These are phyloP conservation scores for Mucor irregularis DNA, from an alignment of 371 early-diverging fungal genomes.

Conservation along the genomic window DNA sequence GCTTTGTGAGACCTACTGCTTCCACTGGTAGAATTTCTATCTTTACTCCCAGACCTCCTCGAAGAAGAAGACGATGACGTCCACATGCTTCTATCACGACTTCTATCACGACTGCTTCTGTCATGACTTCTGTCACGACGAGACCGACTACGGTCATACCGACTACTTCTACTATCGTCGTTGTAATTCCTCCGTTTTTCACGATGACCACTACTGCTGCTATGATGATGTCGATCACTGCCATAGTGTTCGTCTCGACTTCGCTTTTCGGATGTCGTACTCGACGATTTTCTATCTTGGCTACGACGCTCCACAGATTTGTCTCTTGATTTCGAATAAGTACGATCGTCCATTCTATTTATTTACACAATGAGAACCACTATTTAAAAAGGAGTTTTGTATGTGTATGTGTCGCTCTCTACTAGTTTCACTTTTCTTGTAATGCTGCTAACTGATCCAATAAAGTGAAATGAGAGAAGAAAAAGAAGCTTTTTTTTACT, in stretches of 20 bases:
- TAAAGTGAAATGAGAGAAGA: no score
- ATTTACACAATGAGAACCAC: no score
- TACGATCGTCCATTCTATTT: constrained; percentile 28
- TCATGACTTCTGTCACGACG: constrained; percentile 14
- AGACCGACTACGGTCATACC: constrained; percentile 9
- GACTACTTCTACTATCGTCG: constrained; percentile 12
- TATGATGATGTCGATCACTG: constrained; percentile 14
- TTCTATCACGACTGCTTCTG: constrained; percentile 7
- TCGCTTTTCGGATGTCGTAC: constrained; percentile 26
- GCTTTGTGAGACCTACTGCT: constrained; percentile 2
- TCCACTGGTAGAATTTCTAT: not conserved
- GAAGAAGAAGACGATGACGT: constrained; percentile 12
- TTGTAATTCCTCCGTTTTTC: constrained; percentile 27
- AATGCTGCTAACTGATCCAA: no score
- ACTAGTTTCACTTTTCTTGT: no score
- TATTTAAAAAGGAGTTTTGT: no score
- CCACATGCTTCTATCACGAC: no score
- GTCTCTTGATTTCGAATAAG: constrained; percentile 21
- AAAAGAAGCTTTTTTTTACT: no score
- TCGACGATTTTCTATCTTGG: constrained; percentile 8
- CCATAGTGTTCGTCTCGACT: constrained; percentile 26
- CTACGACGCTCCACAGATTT: constrained; percentile 18
- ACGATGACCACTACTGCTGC: constrained; percentile 17
- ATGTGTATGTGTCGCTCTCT: no score
- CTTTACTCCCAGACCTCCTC: not conserved